Percentiles rank a stretch among this genome's conserved stretches.
These are phyloP conservation scores for Populus euphratica DNA, from an alignment of 345 rosid species.

Conservation along the genomic window DNA sequence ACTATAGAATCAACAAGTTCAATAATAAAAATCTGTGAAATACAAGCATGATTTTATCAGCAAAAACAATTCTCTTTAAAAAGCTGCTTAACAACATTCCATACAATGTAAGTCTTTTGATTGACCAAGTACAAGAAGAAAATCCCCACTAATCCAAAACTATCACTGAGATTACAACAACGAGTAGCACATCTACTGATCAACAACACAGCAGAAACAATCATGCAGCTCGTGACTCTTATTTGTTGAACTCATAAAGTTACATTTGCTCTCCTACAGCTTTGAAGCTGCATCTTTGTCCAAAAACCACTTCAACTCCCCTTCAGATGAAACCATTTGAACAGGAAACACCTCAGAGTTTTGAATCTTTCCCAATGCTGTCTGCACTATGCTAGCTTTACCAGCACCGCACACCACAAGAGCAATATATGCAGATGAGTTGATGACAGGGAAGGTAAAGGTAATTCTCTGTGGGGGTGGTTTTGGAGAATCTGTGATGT, in stretches of 20 bases:
- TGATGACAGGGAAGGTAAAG: slow-evolving; percentile 79
- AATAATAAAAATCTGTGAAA: too few species aligned
- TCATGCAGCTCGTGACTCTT: too few species aligned
- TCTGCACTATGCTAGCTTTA: slow-evolving; percentile 52
- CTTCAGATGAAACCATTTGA: neutral
- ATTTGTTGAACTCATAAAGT: neutral
- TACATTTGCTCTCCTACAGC: slow-evolving; percentile 31
- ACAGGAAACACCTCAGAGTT: slow-evolving; percentile 27
- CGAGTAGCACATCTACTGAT: too few species aligned
- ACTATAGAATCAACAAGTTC: too few species aligned
- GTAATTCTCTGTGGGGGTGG: slow-evolving; percentile 86
- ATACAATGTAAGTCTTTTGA: too few species aligned
- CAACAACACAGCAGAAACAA: too few species aligned
- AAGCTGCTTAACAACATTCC: too few species aligned
- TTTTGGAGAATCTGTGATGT: slow-evolving; percentile 74
- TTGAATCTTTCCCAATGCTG: slow-evolving; percentile 42
- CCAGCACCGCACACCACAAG: slow-evolving; percentile 68
- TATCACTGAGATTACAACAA: too few species aligned
- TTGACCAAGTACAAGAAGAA: too few species aligned
- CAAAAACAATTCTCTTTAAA: too few species aligned
- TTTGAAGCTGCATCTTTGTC: slow-evolving; percentile 39
- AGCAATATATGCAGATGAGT: slow-evolving; percentile 68
- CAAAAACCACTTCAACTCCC: neutral
- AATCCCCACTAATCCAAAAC: too few species aligned
- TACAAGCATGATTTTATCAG: too few species aligned